Base-by-base conservation (phyloP, 805 yeast genomes). In the Saccharomycopsis vini region DNA sequence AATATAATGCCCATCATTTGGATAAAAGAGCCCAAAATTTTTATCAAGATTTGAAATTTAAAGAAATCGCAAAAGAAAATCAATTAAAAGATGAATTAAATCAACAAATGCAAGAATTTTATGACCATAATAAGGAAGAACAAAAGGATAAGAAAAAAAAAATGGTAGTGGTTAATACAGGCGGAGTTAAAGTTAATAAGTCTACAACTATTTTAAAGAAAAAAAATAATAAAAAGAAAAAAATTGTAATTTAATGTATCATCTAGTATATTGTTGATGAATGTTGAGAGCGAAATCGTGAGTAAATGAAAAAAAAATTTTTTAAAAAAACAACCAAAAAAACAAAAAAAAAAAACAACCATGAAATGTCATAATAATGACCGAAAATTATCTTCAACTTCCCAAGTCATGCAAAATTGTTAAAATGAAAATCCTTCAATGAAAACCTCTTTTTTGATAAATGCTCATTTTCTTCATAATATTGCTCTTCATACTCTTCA, bases 401-500 rank as follows among this genome's bases (percentile, higher is more conserved):
- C n/a, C n/a, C n/a, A n/a, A n/a, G n/a, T n/a, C n/a, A n/a, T n/a
- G n/a, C n/a, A n/a, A n/a, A n/a, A n/a, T n/a, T n/a, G n/a, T n/a
- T n/a, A n/a, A n/a, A n/a, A n/a, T n/a, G n/a, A n/a, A n/a, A n/a
- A n/a, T n/a, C n/a, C n/a, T n/a, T n/a, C n/a, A n/a, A n/a, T n/a
- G n/a, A n/a, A n/a, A n/a, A n/a, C n/a, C n/a, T n/a, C n/a, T n/a
- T 6, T 30, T n/a, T 30, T 7, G 33, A 30, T 30, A 10, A 30
- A n/a, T n/a, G n/a, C n/a, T n/a, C n/a, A n/a, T n/a, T 2, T 15
- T 20, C 31, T 21, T 33, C 39, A 19, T 40, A 15, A 34, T 43
- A 43, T 18, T 40, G 18, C 5, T 26, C 23, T 53, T 79, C 83
- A 56, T 80, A 82, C 19, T 67, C 73, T 51, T 77, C 81, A 35